A percentile compares a stretch with the other conserved stretches of the same genome.
Evolutionary conservation across 306 rosid species (phyloP).

Genomic region (Cucurbita ficifolia): DNA sequence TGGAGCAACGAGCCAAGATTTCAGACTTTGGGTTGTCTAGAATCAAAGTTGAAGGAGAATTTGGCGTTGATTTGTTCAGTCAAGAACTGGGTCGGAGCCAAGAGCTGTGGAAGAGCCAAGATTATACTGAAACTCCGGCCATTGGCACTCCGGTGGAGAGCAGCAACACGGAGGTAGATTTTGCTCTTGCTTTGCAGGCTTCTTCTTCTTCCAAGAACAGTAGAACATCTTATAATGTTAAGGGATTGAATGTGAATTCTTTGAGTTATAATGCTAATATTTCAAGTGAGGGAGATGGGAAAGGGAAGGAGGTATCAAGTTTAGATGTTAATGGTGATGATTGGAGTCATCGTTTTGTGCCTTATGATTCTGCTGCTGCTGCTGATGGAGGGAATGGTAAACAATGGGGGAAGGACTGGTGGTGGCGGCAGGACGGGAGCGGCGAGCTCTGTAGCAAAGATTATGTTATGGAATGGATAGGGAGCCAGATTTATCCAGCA

Average conservation of each 20-base stretch:
- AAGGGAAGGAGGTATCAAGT: constrained; percentile 62
- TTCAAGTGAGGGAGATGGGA: constrained; percentile 47
- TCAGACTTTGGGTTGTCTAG: constrained; percentile 89
- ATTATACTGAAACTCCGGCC: constrained; percentile 59
- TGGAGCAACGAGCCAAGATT: constrained; percentile 45
- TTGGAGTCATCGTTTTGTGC: constrained; percentile 60
- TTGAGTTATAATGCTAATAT: constrained; percentile 45
- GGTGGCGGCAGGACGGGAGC: constrained; percentile 93
- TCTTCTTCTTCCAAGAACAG: constrained; percentile 73
- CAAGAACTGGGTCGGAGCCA: constrained; percentile 76
- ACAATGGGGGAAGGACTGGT: constrained; percentile 92
- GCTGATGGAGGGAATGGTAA: constrained; percentile 39
- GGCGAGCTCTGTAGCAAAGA: constrained; percentile 75
- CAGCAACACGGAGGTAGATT: constrained; percentile 75
- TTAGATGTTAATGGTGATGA: constrained; percentile 45
- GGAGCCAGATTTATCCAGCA: constrained; percentile 85
- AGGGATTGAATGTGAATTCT: constrained; percentile 55
- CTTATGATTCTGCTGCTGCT: constrained; percentile 47
- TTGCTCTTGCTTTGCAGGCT: constrained; percentile 88
- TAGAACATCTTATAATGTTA: constrained; percentile 32
- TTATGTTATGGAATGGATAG: constrained; percentile 93
- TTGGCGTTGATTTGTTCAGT: constrained; percentile 79
- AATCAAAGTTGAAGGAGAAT: constrained; percentile 76
- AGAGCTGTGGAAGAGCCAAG: constrained; percentile 71
- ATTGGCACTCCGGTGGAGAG: constrained; percentile 75